phyloP scores from a whole-genome alignment of 2,329 filamentous ascomycete species.

The Colletotrichum musicola region DNA sequence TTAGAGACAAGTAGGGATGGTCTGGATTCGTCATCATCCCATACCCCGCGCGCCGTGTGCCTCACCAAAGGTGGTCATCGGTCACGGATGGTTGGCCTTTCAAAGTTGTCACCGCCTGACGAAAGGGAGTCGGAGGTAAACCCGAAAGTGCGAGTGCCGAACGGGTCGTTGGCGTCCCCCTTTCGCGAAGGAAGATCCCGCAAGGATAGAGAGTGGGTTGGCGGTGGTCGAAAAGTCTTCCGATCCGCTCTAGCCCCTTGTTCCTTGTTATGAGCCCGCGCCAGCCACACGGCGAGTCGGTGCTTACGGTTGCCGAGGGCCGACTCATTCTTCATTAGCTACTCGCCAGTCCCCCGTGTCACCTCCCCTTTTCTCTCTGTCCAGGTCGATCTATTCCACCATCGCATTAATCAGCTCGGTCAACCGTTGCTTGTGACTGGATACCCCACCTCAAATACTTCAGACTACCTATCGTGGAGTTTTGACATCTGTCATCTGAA shows the following conservation, averaged over 20 bases:
- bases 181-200: constrained; percentile 10
- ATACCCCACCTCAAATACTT: too few species aligned
- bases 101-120: not conserved
- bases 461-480: not conserved
- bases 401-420: not conserved
- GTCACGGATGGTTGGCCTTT: not conserved
- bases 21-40: constrained; percentile 20
- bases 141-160: constrained; percentile 11
- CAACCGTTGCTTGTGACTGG: not conserved
- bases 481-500: constrained; percentile 5
- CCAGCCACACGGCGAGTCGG: constrained; percentile 22
- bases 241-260: constrained; percentile 12
- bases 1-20: not conserved
- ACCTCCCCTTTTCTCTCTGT: not conserved
- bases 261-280: not conserved
- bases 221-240: constrained; percentile 9
- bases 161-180: not conserved
- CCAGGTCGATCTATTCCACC: not conserved
- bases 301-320: constrained; percentile 24
- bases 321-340: constrained; percentile 13
- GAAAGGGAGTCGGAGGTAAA: constrained; percentile 13
- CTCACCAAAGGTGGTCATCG: not conserved
- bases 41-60: too few species aligned
- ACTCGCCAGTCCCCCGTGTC: constrained; percentile 10
- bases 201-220: constrained; percentile 1